phyloP scores from a whole-genome alignment of 169 alveolate genomes.

The Plasmodium inui region DNA sequence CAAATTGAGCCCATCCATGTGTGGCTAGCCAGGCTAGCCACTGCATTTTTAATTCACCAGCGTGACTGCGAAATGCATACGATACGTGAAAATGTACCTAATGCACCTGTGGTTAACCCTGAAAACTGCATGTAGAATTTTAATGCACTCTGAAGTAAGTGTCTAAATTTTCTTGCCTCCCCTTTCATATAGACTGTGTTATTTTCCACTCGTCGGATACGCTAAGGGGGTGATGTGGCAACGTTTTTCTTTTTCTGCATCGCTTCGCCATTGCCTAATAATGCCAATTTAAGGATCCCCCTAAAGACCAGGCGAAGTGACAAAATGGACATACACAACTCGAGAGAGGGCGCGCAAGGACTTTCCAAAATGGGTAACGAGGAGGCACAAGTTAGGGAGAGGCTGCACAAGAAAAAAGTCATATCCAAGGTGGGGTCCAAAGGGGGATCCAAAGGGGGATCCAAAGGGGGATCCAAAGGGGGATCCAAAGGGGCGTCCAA shows the following conservation, averaged over 20 bases:
- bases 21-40: background rate
- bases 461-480: background rate
- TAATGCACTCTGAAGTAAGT: background rate
- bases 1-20: background rate
- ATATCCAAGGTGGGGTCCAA: background rate
- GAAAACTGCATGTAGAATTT: background rate
- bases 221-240: background rate
- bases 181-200: background rate
- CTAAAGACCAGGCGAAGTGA: background rate
- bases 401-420: background rate
- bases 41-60: background rate
- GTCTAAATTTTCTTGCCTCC: background rate
- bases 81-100: background rate
- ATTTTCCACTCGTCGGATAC: background rate
- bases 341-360: background rate
- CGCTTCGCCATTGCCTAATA: background rate
- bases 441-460: background rate
- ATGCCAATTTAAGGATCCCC: background rate
- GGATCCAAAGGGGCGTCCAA: background rate
- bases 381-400: background rate
- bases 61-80: background rate
- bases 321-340: background rate
- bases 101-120: background rate
- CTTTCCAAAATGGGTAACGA: background rate
- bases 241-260: background rate